phyloP scores from a whole-genome alignment of 345 rosid species.

The Erodium maritimum region DNA sequence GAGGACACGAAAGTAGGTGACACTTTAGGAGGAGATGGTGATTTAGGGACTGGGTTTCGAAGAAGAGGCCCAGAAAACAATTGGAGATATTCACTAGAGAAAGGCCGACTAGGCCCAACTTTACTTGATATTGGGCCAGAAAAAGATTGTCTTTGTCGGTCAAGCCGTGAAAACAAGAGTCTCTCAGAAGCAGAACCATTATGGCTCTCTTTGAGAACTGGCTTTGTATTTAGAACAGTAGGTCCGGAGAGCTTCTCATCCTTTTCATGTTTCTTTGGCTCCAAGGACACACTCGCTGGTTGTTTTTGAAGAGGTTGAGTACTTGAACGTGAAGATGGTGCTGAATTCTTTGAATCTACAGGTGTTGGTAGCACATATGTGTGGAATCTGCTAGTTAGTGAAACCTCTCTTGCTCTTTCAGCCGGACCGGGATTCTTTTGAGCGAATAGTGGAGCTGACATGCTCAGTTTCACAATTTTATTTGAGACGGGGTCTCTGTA shows the following conservation, averaged over 20 bases:
- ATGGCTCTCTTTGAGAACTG: slow-evolving; percentile 54
- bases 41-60: slow-evolving; percentile 38
- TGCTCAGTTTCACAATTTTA: slow-evolving; percentile 31
- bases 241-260: slow-evolving; percentile 33
- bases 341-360: slow-evolving; percentile 38
- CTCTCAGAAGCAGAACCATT: slow-evolving; percentile 34
- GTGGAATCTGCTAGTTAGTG: slow-evolving; percentile 48
- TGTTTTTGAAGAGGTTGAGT: slow-evolving; percentile 21
- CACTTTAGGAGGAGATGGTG: slow-evolving; percentile 43
- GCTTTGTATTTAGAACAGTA: slow-evolving; percentile 17
- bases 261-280: slow-evolving; percentile 25
- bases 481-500: slow-evolving; percentile 28
- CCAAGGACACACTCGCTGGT: slow-evolving; percentile 44
- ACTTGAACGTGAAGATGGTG: slow-evolving; percentile 23
- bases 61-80: slow-evolving; percentile 64
- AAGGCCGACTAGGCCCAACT: slow-evolving; percentile 31
- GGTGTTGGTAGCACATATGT: slow-evolving; percentile 87
- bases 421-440: slow-evolving; percentile 35
- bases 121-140: slow-evolving; percentile 69
- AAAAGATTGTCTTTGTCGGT: slow-evolving; percentile 45
- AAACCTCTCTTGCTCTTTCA: slow-evolving; percentile 42
- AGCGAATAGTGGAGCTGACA: slow-evolving; percentile 70
- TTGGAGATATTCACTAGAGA: slow-evolving; percentile 30
- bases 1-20: slow-evolving; percentile 63
- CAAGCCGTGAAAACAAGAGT: slow-evolving; percentile 32